Conservation (phyloP, 2,329 filamentous ascomycete species). For the Thelonectria olida region DNA sequence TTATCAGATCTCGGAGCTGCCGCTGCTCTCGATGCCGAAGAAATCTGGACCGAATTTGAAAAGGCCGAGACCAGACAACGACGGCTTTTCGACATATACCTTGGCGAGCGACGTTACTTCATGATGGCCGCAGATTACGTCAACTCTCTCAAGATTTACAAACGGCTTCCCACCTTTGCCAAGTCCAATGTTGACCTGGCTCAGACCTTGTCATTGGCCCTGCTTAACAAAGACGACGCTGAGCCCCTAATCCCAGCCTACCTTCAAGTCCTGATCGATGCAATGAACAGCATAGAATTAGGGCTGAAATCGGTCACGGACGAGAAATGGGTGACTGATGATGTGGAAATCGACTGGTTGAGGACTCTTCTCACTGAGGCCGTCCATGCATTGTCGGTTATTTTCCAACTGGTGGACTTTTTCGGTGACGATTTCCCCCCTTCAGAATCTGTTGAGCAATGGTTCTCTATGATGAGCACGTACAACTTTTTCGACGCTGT, state of each 20-base stretch:
- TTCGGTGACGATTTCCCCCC: constrained; percentile 64
- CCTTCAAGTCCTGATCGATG: constrained; percentile 55
- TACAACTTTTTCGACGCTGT: constrained; percentile 76
- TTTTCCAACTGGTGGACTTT: constrained; percentile 76
- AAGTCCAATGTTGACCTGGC: constrained; percentile 39
- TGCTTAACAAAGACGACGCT: constrained; percentile 47
- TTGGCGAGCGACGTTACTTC: constrained; percentile 76
- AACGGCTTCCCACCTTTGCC: constrained; percentile 47
- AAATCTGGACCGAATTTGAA: constrained; percentile 68
- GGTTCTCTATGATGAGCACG: constrained; percentile 78
- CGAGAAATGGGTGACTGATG: constrained; percentile 60
- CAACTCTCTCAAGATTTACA: constrained; percentile 58
- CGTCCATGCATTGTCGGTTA: constrained; percentile 76
- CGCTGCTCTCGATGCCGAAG: constrained; percentile 60
- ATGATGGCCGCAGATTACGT: constrained; percentile 69
- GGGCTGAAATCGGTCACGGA: constrained; percentile 63
- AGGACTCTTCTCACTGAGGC: constrained; percentile 74
- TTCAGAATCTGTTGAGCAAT: constrained; percentile 68
- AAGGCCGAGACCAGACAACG: constrained; percentile 68
- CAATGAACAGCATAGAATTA: constrained; percentile 59
- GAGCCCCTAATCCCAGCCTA: constrained; percentile 60
- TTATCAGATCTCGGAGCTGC: constrained; percentile 60
- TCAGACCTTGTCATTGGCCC: constrained; percentile 43
- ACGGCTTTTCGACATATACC: constrained; percentile 76
- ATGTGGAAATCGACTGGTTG: constrained; percentile 67